phyloP scores from a whole-genome alignment of 225 moss, liverwort and hornwort species.

The Polytrichum commune region DNA sequence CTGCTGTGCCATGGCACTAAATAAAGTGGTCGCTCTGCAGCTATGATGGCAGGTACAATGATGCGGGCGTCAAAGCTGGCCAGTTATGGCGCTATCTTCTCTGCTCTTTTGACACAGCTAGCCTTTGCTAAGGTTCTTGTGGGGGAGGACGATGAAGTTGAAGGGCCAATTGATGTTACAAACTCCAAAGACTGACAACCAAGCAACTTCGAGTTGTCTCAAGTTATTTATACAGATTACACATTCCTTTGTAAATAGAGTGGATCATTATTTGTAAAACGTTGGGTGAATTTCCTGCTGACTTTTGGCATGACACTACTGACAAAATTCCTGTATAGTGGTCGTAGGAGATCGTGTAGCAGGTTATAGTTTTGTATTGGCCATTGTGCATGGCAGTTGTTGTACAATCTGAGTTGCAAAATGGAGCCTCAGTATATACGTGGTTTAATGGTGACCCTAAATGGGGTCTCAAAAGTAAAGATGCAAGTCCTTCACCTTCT shows the following conservation, averaged over 20 bases:
- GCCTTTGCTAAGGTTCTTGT: constrained; percentile 63
- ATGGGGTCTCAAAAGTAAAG: constrained; percentile 11
- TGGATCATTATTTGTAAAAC: too few relatives aligned
- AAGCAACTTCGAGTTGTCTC: neutral
- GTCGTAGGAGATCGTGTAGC: too few relatives aligned
- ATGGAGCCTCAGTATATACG: constrained; percentile 14
- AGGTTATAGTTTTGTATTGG: too few relatives aligned
- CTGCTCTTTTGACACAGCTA: constrained; percentile 72
- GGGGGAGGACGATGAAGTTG: constrained; percentile 53
- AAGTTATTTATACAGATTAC: too few relatives aligned
- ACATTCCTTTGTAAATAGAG: too few relatives aligned
- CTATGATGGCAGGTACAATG: constrained; percentile 72
- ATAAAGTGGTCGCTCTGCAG: constrained; percentile 26
- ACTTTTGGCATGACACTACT: too few relatives aligned
- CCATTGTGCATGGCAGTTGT: constrained; percentile 9
- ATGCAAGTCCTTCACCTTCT: neutral
- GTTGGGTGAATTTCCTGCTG: too few relatives aligned
- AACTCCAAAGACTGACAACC: constrained; percentile 28
- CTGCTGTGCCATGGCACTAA: neutral
- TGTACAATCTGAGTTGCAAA: constrained; percentile 4
- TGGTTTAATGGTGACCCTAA: constrained; percentile 11
- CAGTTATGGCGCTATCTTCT: constrained; percentile 68
- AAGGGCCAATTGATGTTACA: constrained; percentile 42
- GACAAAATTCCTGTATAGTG: too few relatives aligned
- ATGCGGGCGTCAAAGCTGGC: constrained; percentile 82